phyloP scores from a whole-genome alignment of 2,329 filamentous ascomycete species.

The Neoarthrinium moseri region DNA sequence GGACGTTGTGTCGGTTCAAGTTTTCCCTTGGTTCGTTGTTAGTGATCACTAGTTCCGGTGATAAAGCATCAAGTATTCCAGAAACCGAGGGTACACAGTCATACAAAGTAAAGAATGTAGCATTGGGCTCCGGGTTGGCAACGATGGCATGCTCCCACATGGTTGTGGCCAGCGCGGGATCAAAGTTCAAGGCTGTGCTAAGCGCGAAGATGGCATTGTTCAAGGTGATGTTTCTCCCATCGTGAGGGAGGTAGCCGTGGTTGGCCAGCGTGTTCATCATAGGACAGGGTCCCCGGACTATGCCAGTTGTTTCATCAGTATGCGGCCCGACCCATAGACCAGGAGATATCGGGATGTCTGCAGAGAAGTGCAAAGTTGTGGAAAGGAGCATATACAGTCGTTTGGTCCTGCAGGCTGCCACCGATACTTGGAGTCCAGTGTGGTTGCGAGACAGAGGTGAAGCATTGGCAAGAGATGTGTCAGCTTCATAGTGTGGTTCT shows the following conservation, averaged over 20 bases:
- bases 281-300: conserved; percentile 42
- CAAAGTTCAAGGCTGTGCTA: conserved; percentile 38
- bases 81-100: conserved; percentile 2
- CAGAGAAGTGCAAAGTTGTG: too few relatives aligned
- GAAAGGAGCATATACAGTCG: too few relatives aligned
- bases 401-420: too few relatives aligned
- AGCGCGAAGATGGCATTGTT: conserved; percentile 35
- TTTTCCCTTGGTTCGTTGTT: conserved; percentile 26
- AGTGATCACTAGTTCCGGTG: not conserved
- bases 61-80: not conserved
- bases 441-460: too few relatives aligned
- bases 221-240: conserved; percentile 37
- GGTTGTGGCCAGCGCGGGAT: conserved; percentile 30
- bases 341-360: too few relatives aligned
- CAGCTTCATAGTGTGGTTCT: too few relatives aligned
- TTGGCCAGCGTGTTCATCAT: conserved; percentile 49
- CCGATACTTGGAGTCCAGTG: too few relatives aligned
- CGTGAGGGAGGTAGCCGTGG: conserved; percentile 42
- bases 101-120: conserved; percentile 35
- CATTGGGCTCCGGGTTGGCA: conserved; percentile 37
- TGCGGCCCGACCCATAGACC: too few relatives aligned
- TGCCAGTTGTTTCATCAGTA: too few relatives aligned
- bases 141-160: conserved; percentile 41
- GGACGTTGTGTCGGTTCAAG: conserved; percentile 41
- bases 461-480: too few relatives aligned